Conservation (phyloP, 805 yeast genomes). For the Barnettozyma siamensis region DNA sequence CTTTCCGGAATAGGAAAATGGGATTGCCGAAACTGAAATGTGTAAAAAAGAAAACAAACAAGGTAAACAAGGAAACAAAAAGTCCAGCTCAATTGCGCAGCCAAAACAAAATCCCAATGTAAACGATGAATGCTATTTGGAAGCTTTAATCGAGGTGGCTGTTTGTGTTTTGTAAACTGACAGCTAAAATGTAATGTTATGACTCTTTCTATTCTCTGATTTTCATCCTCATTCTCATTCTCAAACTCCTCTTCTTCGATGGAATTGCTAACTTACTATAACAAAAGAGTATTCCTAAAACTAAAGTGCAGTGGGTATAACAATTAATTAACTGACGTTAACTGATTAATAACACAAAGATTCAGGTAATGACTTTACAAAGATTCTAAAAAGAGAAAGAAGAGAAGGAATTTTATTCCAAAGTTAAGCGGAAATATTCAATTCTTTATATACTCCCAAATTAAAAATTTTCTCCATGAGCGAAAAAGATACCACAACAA, state of each 20-base stretch:
- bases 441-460: slow-evolving; percentile 7
- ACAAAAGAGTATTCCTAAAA: slow-evolving; percentile 7
- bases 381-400: slow-evolving; percentile 2
- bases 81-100: background rate
- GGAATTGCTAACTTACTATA: slow-evolving; percentile 3
- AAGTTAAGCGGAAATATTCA: slow-evolving; percentile 5
- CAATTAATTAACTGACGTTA: slow-evolving; percentile 4
- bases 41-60: background rate
- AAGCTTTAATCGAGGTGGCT: too few species aligned
- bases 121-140: too few species aligned
- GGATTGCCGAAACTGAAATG: slow-evolving; percentile 1
- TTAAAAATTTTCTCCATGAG: slow-evolving; percentile 4
- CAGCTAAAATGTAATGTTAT: too few species aligned
- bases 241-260: background rate
- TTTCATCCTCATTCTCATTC: background rate
- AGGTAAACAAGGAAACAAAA: background rate
- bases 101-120: too few species aligned
- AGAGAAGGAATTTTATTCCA: background rate
- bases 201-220: background rate
- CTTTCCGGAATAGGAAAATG: background rate
- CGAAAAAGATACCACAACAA: slow-evolving; percentile 4
- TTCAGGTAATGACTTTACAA: slow-evolving; percentile 10
- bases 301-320: slow-evolving; percentile 8
- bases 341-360: slow-evolving; percentile 8
- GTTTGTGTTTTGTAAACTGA: too few species aligned